Evolutionary conservation across 192 early-diverging fungal genomes (phyloP).

Genomic region (Entomortierella beljakovae): DNA sequence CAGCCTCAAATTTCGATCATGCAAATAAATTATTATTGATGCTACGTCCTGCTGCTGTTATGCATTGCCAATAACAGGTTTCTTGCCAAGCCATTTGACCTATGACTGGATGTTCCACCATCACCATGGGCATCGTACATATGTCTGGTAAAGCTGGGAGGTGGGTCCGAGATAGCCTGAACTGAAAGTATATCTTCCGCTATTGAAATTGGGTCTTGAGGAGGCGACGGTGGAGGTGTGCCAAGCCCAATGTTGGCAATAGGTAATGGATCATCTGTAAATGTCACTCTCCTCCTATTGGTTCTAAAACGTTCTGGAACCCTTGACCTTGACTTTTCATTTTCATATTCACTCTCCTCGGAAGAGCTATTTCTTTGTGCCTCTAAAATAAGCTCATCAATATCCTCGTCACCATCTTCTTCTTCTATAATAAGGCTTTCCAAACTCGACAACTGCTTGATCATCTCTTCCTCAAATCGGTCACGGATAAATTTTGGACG

Average conservation of each 20-base stretch:
- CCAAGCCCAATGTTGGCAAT: too few species aligned
- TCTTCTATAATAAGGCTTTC: conserved; percentile 43
- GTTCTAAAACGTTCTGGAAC: conserved; percentile 19
- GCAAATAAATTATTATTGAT: too few species aligned
- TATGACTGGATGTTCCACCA: too few species aligned
- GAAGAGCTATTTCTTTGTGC: neutral
- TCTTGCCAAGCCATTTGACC: too few species aligned
- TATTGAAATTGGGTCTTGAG: neutral
- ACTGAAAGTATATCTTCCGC: conserved; percentile 9
- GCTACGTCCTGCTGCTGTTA: too few species aligned
- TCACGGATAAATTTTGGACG: conserved; percentile 34
- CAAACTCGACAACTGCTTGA: conserved; percentile 37
- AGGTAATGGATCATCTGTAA: too few species aligned
- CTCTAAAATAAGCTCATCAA: conserved; percentile 7
- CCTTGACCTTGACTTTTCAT: conserved; percentile 4
- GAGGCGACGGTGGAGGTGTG: conserved; percentile 35
- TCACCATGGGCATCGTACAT: too few species aligned
- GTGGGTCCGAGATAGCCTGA: too few species aligned
- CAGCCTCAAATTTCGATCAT: too few species aligned
- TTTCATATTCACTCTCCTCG: conserved; percentile 12
- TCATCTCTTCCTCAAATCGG: conserved; percentile 48
- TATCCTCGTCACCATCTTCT: conserved; percentile 27
- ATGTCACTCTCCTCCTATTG: too few species aligned
- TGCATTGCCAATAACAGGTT: too few species aligned
- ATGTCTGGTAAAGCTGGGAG: too few species aligned